Conservation (phyloP, 1,139 yeast species). For the Debaryomyces udenii region DNA sequence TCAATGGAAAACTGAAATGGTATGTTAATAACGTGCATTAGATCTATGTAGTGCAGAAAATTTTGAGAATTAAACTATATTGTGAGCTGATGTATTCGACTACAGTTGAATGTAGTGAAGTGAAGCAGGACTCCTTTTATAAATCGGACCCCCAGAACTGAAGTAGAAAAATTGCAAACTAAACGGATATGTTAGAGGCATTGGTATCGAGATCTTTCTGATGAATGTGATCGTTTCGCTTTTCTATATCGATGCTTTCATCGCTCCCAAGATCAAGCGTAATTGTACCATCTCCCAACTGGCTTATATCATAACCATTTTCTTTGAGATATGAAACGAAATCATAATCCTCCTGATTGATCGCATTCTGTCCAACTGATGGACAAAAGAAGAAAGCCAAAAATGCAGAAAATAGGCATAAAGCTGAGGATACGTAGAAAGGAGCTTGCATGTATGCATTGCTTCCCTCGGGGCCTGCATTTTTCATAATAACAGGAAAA, state of each 20-base stretch:
- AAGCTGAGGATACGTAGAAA: slow-evolving; percentile 76
- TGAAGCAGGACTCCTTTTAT: no score
- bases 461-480: slow-evolving; percentile 28
- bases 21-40: no score
- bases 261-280: slow-evolving; percentile 18
- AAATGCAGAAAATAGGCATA: slow-evolving; percentile 72
- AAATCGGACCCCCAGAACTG: no score
- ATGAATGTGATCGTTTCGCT: slow-evolving; percentile 1
- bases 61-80: no score
- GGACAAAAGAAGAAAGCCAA: slow-evolving; percentile 77
- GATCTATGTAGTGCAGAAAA: no score
- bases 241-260: slow-evolving; percentile 10
- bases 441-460: slow-evolving; percentile 70
- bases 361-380: slow-evolving; percentile 79
- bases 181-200: slow-evolving; percentile 1
- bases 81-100: no score
- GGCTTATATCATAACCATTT: slow-evolving; percentile 60
- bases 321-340: slow-evolving; percentile 65
- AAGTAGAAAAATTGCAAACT: not conserved
- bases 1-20: no score
- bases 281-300: slow-evolving; percentile 43
- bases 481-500: slow-evolving; percentile 71
- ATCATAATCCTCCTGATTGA: slow-evolving; percentile 71
- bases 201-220: slow-evolving; percentile 1
- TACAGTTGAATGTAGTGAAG: no score